These are phyloP conservation scores for Fusarium multiceps DNA, from an alignment of 2,329 filamentous ascomycete genomes.

Conservation along the genomic window DNA sequence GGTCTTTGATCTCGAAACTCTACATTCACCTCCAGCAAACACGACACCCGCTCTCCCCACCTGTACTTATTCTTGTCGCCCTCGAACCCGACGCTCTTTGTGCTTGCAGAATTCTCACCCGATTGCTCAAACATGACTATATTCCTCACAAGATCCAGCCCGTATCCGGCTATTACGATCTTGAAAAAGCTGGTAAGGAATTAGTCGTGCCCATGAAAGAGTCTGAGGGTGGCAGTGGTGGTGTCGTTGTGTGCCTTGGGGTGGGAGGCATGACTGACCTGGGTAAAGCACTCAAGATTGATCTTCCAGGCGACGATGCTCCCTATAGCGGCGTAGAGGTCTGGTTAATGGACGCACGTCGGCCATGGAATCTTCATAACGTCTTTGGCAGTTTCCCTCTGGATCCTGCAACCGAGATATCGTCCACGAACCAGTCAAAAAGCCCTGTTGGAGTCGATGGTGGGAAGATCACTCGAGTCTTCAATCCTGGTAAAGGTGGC, in stretches of 20 bases:
- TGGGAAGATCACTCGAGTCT: slow-evolving; percentile 77
- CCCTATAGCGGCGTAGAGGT: slow-evolving; percentile 88
- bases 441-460: slow-evolving; percentile 75
- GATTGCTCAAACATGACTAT: slow-evolving; percentile 95
- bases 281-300: slow-evolving; percentile 79
- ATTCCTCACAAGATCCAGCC: slow-evolving; percentile 98
- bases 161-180: slow-evolving; percentile 88
- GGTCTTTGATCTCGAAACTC: slow-evolving; percentile 86
- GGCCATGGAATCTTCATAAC: slow-evolving; percentile 95
- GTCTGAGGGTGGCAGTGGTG: slow-evolving; percentile 83
- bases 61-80: slow-evolving; percentile 89
- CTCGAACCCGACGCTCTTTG: slow-evolving; percentile 96
- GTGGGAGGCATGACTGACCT: slow-evolving; percentile 93
- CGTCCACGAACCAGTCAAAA: slow-evolving; percentile 60
- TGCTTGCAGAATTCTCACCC: slow-evolving; percentile 92
- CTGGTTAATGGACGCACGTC: slow-evolving; percentile 91
- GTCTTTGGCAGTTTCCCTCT: slow-evolving; percentile 82
- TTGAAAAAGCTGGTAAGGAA: slow-evolving; percentile 81
- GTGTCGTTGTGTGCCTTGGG: slow-evolving; percentile 90
- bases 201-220: slow-evolving; percentile 89
- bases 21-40: slow-evolving; percentile 89
- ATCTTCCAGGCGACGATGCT: slow-evolving; percentile 70
- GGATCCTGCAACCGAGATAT: slow-evolving; percentile 61
- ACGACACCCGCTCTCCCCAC: slow-evolving; percentile 89
- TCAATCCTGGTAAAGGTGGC: slow-evolving; percentile 83